Evolutionary conservation across 1,284 basidiomycete species (phyloP).

Genomic region (Sanghuangporus weigelae): DNA sequence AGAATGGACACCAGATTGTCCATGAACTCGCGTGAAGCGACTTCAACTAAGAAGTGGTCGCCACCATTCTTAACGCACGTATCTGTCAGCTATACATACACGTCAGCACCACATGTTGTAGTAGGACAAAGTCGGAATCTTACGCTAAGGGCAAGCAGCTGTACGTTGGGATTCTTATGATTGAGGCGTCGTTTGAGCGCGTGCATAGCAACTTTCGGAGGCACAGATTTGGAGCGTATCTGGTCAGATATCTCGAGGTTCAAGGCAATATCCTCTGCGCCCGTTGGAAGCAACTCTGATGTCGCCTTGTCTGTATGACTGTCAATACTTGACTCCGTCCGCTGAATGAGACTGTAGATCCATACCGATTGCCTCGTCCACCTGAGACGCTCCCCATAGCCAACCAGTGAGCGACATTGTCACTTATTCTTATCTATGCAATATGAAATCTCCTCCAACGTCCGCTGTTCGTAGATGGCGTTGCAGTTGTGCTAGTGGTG

Average conservation of each 20-base stretch:
- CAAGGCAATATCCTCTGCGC: conserved; percentile 86
- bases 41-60: conserved; percentile 81
- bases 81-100: conserved; percentile 71
- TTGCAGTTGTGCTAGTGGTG: neutral
- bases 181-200: conserved; percentile 83
- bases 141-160: conserved; percentile 81
- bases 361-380: conserved; percentile 74
- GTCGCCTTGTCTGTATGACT: conserved; percentile 75
- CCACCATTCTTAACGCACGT: conserved; percentile 98
- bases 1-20: conserved; percentile 87
- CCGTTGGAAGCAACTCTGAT: conserved; percentile 78
- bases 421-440: neutral
- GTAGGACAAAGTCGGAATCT: conserved; percentile 29
- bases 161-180: conserved; percentile 96
- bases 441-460: neutral
- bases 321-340: conserved; percentile 1
- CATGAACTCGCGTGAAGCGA: conserved; percentile 88
- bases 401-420: conserved; percentile 48
- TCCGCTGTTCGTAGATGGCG: neutral
- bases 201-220: conserved; percentile 84
- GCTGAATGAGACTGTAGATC: neutral
- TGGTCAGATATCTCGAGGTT: conserved; percentile 97
- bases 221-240: conserved; percentile 87
- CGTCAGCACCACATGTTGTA: conserved; percentile 12
- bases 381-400: conserved; percentile 73